phyloP scores from a whole-genome alignment of 2,329 filamentous ascomycete genomes.

The Botryotinia narcissicola region DNA sequence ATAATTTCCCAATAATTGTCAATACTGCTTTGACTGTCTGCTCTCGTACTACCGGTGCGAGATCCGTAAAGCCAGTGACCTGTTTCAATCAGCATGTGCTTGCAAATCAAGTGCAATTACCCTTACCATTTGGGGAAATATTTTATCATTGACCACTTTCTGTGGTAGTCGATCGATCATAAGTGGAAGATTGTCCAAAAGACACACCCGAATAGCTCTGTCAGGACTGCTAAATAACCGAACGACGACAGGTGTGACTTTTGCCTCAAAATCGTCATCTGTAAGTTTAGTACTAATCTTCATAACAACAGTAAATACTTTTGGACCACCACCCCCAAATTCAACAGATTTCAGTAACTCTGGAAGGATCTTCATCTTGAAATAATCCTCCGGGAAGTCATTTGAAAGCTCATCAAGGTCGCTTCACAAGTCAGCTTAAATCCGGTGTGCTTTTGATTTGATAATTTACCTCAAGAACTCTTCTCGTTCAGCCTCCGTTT shows the following conservation, averaged over 20 bases:
- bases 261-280: constrained; percentile 83
- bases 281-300: constrained; percentile 86
- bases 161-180: constrained; percentile 91
- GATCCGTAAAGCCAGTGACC: constrained; percentile 92
- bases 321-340: constrained; percentile 91
- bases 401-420: constrained; percentile 84
- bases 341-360: constrained; percentile 98
- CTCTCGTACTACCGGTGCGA: constrained; percentile 87
- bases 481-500: constrained; percentile 79
- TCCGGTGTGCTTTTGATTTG: background rate
- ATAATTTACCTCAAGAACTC: constrained; percentile 68
- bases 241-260: constrained; percentile 81
- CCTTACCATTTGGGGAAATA: constrained; percentile 86
- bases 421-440: constrained; percentile 36
- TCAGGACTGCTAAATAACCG: constrained; percentile 89
- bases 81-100: constrained; percentile 39
- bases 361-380: constrained; percentile 93
- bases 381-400: constrained; percentile 96
- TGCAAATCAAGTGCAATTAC: background rate
- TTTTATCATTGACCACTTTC: constrained; percentile 90
- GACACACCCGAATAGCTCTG: constrained; percentile 83
- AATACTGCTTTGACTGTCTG: constrained; percentile 95
- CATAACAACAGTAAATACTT: constrained; percentile 83
- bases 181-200: constrained; percentile 80
- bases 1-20: constrained; percentile 81